A percentile compares a stretch with the other conserved stretches of the same genome.
These are phyloP conservation scores for Plantago major DNA, from an alignment of 257 asterid species.

Conservation along the genomic window DNA sequence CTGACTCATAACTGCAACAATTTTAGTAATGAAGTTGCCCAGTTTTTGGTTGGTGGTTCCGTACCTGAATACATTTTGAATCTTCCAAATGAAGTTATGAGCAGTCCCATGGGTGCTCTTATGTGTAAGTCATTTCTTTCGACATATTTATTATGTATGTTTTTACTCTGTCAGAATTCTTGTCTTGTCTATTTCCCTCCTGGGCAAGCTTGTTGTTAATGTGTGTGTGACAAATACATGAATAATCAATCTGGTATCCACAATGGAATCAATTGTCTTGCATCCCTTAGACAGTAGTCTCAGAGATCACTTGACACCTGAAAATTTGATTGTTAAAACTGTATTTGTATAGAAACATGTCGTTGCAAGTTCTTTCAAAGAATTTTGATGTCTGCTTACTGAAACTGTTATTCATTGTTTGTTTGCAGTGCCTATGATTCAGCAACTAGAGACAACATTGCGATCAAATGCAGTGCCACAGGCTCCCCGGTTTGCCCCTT, in stretches of 20 bases:
- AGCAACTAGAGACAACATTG: conserved; percentile 67
- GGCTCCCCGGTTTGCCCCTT: conserved; percentile 63
- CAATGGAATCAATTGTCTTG: no score
- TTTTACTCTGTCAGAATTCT: neutral
- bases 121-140: conserved; percentile 46
- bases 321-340: no score
- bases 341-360: no score
- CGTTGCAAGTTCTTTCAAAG: no score
- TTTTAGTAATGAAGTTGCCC: conserved; percentile 88
- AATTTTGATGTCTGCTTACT: neutral
- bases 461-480: conserved; percentile 84
- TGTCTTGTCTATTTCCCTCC: neutral
- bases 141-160: neutral
- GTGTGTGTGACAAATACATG: no score
- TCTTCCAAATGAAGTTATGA: conserved; percentile 80
- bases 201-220: no score
- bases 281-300: no score
- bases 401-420: neutral
- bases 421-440: conserved; percentile 88
- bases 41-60: conserved; percentile 68
- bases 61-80: conserved; percentile 79
- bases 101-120: conserved; percentile 92
- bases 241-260: no score
- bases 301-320: no score
- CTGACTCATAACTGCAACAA: conserved; percentile 88